Evolutionary conservation across 2,329 filamentous ascomycete genomes (phyloP).

Genomic region (Fusarium xyrophilum): DNA sequence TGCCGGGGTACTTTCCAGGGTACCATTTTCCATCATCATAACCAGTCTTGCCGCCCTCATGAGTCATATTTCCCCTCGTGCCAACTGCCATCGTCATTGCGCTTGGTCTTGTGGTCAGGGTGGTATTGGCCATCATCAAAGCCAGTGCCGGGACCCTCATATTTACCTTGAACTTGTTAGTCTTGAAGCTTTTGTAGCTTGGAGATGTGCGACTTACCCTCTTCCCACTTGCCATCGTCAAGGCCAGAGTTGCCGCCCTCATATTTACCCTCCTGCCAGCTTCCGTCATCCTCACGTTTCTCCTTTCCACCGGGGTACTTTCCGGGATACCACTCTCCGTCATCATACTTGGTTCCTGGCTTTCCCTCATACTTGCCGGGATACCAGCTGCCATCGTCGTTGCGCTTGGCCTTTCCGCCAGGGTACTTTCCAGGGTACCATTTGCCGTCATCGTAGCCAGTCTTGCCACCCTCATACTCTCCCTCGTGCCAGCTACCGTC

Average conservation of each 20-base stretch:
- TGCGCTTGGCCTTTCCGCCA: conserved; percentile 3
- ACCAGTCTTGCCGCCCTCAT: conserved; percentile 2
- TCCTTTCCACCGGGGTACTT: conserved; percentile 21
- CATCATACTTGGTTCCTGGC: not conserved
- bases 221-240: not conserved
- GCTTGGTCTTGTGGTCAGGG: not conserved
- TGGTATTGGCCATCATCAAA: conserved; percentile 2
- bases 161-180: conserved; percentile 3
- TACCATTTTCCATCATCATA: conserved; percentile 22
- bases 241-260: not conserved
- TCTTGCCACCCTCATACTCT: not conserved
- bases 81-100: conserved; percentile 7
- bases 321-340: conserved; percentile 22
- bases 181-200: not conserved
- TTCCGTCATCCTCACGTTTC: conserved; percentile 12
- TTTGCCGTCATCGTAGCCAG: conserved; percentile 10
- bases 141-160: conserved; percentile 4
- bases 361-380: conserved; percentile 19
- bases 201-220: not conserved
- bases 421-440: conserved; percentile 32
- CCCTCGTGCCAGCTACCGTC: conserved; percentile 3
- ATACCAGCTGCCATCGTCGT: not conserved
- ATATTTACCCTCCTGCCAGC: conserved; percentile 17
- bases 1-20: conserved; percentile 29
- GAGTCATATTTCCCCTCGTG: conserved; percentile 10